Percentiles rank a stretch among this genome's conserved stretches.
phyloP scores from a whole-genome alignment of 202 grass and related monocot species.

The Schoenoplectus tabernaemontani region DNA sequence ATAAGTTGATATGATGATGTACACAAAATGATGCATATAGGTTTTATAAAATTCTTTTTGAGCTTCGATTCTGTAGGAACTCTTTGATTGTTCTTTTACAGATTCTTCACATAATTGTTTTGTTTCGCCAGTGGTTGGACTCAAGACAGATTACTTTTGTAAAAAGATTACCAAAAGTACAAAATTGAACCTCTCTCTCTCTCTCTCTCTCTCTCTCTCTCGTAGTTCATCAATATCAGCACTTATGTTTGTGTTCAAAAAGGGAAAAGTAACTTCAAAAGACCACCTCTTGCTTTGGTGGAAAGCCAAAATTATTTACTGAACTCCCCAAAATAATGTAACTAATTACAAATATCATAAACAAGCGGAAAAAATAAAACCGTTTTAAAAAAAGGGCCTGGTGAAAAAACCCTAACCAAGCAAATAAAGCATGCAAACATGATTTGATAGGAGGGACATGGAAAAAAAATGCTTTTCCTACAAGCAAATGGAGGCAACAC shows the following conservation, averaged over 20 bases:
- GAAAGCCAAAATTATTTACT: background rate
- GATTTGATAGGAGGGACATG: constrained; percentile 25
- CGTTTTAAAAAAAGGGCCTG: constrained; percentile 9
- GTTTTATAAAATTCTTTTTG: background rate
- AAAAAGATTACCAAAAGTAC: constrained; percentile 8
- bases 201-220: background rate
- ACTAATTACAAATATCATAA: background rate
- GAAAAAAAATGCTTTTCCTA: constrained; percentile 35
- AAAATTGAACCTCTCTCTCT: background rate
- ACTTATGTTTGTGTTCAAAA: constrained; percentile 4
- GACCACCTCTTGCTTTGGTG: background rate
- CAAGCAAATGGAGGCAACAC: constrained; percentile 35
- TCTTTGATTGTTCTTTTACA: background rate
- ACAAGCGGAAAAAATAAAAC: constrained; percentile 17
- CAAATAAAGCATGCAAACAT: constrained; percentile 27
- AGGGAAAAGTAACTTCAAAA: background rate
- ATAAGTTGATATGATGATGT: background rate
- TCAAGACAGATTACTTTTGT: constrained; percentile 18
- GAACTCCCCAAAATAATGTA: background rate
- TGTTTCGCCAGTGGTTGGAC: constrained; percentile 9
- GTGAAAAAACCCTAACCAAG: constrained; percentile 22
- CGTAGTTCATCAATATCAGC: background rate
- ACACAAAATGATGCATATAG: background rate
- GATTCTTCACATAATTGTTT: constrained; percentile 15
- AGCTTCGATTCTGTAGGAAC: background rate